These are phyloP conservation scores for Lactifluus pinguis DNA, from an alignment of 768 basidiomycete species.

Conservation along the genomic window DNA sequence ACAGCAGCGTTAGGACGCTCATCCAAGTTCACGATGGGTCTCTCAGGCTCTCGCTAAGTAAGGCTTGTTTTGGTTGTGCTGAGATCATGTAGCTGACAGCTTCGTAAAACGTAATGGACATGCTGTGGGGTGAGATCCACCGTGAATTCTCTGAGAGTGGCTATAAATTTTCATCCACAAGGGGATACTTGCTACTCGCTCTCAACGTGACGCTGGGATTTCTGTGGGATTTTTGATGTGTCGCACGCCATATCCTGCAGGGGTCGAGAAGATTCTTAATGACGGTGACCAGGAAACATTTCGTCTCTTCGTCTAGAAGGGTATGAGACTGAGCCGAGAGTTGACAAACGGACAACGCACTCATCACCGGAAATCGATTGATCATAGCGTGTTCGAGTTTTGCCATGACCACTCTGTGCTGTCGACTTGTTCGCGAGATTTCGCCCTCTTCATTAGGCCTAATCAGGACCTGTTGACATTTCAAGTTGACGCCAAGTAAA, in stretches of 20 bases:
- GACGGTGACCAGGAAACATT: constrained; percentile 96
- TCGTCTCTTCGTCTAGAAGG: constrained; percentile 87
- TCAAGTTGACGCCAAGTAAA: not conserved
- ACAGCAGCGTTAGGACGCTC: constrained; percentile 92
- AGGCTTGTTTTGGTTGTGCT: constrained; percentile 96
- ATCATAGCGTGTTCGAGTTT: constrained; percentile 98
- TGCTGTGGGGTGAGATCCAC: constrained; percentile 91
- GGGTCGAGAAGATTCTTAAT: constrained; percentile 98
- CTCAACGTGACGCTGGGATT: constrained; percentile 95
- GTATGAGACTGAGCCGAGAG: not conserved
- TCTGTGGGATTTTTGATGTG: constrained; percentile 99
- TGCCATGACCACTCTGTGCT: constrained; percentile 99
- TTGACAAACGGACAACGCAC: constrained; percentile 39
- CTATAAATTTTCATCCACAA: constrained; percentile 94
- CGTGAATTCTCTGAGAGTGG: constrained; percentile 86
- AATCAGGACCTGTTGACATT: constrained; percentile 69
- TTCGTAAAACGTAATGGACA: constrained; percentile 96
- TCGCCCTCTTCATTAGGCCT: constrained; percentile 99
- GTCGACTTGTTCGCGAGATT: constrained; percentile 96
- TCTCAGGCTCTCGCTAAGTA: constrained; percentile 75
- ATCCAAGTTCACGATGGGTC: constrained; percentile 86
- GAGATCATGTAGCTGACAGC: constrained; percentile 99
- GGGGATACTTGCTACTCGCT: constrained; percentile 94
- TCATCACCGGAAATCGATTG: constrained; percentile 99
- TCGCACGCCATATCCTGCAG: constrained; percentile 99